Evolutionary conservation across 2,329 filamentous ascomycete genomes (phyloP), one percentile per base, ranked within the genome.

Genomic region (Talaromyces sp.): DNA sequence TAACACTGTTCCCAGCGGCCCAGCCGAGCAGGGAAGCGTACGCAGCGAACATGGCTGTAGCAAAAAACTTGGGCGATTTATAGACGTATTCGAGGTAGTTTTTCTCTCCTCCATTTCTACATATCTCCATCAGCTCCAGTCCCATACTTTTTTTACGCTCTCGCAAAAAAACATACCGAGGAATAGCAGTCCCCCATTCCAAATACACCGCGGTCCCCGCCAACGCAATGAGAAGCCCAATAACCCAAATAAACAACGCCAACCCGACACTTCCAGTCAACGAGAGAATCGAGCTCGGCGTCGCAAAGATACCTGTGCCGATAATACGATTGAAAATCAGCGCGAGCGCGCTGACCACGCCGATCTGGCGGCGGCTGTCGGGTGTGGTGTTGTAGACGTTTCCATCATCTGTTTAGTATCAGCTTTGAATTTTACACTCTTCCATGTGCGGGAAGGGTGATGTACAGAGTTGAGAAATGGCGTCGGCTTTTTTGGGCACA

Each of bases 1-100:
- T 77, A 35, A 82, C 79, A 52, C 79, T 80, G 68, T 83, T 83
- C 19, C 79, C 79, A 1, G 80, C 77, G 3, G 79, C 79, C 74
- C 81, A 82, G 6, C 80, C 81, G 5, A 83, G 72, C 11, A 83
- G 69, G 5, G 82, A 74, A 4, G 77, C 77, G 56, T 82, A 81
- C 1, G 79, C 73, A 65, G 81, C 82, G 66, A 80, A 83, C 72
- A 80, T 80, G 61, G 80, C 82, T 8, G 81, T 84, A 3, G 77
- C 80, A 6, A 83, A 72, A 70, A 81, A 84, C 59, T 73, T 77
- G 29, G 83, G 82, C 21, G 74, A 77, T 53, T 71, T 74, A 66
- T 79, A 83, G 38, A 83, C 80, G 41, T 81, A 79, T 69, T 83
- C 81, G 48, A 83, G 77, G 65, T 83, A 83, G 43, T 82, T 78